These are phyloP conservation scores for Ceraceosorus guamensis DNA, from an alignment of 1,284 basidiomycete genomes.

Conservation along the genomic window DNA sequence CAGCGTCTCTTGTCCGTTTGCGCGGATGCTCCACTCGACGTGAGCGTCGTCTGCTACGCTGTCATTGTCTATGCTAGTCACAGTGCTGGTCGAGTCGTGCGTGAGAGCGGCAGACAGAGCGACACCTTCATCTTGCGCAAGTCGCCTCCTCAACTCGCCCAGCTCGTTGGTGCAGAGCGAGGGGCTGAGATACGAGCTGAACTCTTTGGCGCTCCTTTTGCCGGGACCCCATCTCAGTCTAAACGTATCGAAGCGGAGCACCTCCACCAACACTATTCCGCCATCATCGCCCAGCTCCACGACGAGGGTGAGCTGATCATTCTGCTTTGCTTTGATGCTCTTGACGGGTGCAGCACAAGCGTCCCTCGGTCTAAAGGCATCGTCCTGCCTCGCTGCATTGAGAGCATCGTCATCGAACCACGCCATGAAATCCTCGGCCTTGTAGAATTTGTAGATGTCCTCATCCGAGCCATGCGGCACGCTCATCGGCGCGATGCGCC, in stretches of 20 bases:
- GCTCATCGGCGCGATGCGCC: not conserved
- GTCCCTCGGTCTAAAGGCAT: not conserved
- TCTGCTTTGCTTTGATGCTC: not conserved
- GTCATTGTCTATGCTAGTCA: not conserved
- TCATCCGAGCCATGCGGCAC: not conserved
- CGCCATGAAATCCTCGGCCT: constrained; percentile 5
- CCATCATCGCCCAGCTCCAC: not conserved
- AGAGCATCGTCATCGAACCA: not conserved
- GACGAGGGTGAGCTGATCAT: not conserved
- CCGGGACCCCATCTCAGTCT: constrained; percentile 1
- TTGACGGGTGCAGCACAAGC: not conserved
- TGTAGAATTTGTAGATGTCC: constrained; percentile 4
- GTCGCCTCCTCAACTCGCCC: not conserved
- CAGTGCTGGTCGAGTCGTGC: not conserved
- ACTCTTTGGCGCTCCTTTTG: not conserved
- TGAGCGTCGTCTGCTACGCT: not conserved
- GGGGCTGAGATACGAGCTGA: not conserved
- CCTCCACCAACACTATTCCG: constrained; percentile 1
- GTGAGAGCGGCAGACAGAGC: not conserved
- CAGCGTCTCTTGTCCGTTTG: constrained; percentile 1
- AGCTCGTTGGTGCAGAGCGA: constrained; percentile 3
- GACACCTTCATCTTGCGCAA: constrained; percentile 2
- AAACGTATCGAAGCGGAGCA: constrained; percentile 5
- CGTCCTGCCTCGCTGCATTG: not conserved
- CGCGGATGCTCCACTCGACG: constrained; percentile 5